These are phyloP conservation scores for Cyclotella kingstonii DNA, from an alignment of 108 stramenopile species.

Conservation along the genomic window DNA sequence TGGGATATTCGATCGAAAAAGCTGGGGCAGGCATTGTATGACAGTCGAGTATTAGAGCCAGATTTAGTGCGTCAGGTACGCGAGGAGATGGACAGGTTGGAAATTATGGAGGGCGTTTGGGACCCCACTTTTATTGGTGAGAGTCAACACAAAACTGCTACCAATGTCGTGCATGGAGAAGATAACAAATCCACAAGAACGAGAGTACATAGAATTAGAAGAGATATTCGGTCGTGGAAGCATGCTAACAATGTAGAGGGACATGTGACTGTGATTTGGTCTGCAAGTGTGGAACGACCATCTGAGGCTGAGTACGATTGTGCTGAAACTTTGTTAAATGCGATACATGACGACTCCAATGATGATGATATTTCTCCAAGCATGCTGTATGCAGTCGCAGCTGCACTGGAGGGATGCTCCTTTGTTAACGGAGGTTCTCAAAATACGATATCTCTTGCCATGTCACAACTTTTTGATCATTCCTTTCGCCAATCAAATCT, in stretches of 20 bases:
- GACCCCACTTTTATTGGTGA: constrained; percentile 75
- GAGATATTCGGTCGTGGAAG: constrained; percentile 69
- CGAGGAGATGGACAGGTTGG: constrained; percentile 56
- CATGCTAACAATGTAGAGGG: constrained; percentile 54
- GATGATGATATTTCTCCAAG: constrained; percentile 71
- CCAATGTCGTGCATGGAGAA: constrained; percentile 45
- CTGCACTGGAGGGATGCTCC: constrained; percentile 81
- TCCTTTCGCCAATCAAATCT: constrained; percentile 35
- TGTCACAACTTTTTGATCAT: constrained; percentile 51
- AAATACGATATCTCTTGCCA: constrained; percentile 70
- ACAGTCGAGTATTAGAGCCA: constrained; percentile 71
- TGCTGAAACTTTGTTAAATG: constrained; percentile 56
- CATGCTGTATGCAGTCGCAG: constrained; percentile 77
- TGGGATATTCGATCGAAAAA: constrained; percentile 70
- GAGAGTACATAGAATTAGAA: constrained; percentile 68
- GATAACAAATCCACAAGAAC: constrained; percentile 37
- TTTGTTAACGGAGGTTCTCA: constrained; percentile 88
- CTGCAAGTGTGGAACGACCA: constrained; percentile 64
- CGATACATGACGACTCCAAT: constrained; percentile 46
- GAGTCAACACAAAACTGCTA: constrained; percentile 54
- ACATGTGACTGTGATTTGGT: constrained; percentile 82
- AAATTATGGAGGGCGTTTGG: constrained; percentile 70
- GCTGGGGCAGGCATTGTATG: constrained; percentile 75
- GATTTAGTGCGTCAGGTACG: constrained; percentile 79
- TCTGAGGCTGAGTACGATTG: constrained; percentile 46